phyloP scores from a whole-genome alignment of 169 alveolate species.

The Plasmodium knowlesi region DNA sequence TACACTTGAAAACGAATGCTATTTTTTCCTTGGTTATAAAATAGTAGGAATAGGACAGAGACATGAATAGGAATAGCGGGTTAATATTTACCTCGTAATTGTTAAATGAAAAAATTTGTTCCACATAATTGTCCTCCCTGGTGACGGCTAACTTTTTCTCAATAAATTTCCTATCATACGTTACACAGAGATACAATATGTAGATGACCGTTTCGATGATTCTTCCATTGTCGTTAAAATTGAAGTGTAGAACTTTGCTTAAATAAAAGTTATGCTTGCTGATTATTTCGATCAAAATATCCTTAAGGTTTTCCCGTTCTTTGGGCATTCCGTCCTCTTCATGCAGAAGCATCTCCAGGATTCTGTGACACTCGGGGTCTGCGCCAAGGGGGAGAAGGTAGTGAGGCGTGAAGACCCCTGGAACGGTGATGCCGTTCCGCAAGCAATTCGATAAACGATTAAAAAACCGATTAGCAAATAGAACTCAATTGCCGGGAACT shows the following conservation, averaged over 20 bases:
- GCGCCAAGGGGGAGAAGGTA: neutral
- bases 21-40: conserved; percentile 58
- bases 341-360: conserved; percentile 40
- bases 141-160: conserved; percentile 40
- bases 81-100: conserved; percentile 27
- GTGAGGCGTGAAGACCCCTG: neutral
- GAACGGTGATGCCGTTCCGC: neutral
- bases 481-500: neutral
- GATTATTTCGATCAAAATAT: conserved; percentile 52
- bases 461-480: neutral
- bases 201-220: conserved; percentile 69
- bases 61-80: conserved; percentile 63
- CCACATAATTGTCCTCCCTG: conserved; percentile 46
- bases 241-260: conserved; percentile 41
- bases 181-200: conserved; percentile 47
- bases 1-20: conserved; percentile 15
- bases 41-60: conserved; percentile 66
- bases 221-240: conserved; percentile 67
- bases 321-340: conserved; percentile 24
- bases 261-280: conserved; percentile 63
- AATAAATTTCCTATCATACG: conserved; percentile 41
- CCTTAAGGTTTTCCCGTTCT: conserved; percentile 12
- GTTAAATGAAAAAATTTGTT: conserved; percentile 37
- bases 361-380: conserved; percentile 52
- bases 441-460: neutral